Base-by-base conservation (phyloP, 192 early-diverging fungal genomes). In the Linnemannia elongata region DNA sequence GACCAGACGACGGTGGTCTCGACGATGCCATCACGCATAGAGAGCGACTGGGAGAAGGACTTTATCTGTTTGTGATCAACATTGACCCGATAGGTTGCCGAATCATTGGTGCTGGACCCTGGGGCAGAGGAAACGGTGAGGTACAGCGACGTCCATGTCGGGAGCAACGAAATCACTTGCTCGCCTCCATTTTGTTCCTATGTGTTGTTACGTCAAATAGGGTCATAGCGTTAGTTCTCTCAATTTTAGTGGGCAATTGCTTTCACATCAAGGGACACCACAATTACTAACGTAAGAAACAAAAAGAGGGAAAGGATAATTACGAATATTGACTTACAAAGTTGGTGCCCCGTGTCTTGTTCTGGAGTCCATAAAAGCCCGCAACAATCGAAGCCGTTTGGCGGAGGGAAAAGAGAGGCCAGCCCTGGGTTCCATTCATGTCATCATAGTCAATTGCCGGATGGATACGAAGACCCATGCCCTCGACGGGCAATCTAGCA, bases 371-470 rank as follows among this genome's bases (percentile, higher is more conserved):
- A 69, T 82, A 88, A 41, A 88, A 88, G 1, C 86, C 86, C 6
- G 86, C 86, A 13, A 88, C 80, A 41, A 82, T 88, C n/a, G 86
- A 88, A 15, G 86, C 72, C 12, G 86, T 88, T 36, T 88, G 86
- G n/a, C 86, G 69, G 6, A 78, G 60, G 8, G 86, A 54, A 69
- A 88, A 88, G 4, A 88, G 52, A 45, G 86, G 86, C 86, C 86
- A 88, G 8, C 86, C 86, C 69, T 88, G 86, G 4, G 80, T 88
- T 13, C 86, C 86, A 47, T 82, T 72, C 33, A 47, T 42, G 15
- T 57, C 52, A 4, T 52, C 73, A 42, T 79, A 88, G 41, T 82
- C 49, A 49, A 88, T 73, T 35, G 86, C 80, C 6, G 80, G 86
- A 63, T 78, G 72, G 27, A 88, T 76, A 27, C 81, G 47, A 15